Evolutionary conservation across 2,329 filamentous ascomycete genomes (phyloP).

Genomic region (Xylogone sp.): DNA sequence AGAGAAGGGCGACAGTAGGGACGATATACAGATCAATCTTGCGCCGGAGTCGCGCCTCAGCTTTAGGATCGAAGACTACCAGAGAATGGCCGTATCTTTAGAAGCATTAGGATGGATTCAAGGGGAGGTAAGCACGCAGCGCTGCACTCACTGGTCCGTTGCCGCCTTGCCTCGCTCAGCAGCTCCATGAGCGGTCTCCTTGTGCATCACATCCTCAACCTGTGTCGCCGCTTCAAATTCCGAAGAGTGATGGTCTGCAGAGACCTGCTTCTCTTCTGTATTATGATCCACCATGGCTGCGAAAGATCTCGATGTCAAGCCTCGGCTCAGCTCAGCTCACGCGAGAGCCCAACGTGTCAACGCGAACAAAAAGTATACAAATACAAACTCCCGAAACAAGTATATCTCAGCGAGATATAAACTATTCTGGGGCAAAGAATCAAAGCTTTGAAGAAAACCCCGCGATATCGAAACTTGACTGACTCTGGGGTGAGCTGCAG

Average conservation of each 20-base stretch:
- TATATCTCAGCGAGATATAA: too few relatives aligned
- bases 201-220: conserved; percentile 1
- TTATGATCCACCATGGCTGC: background rate
- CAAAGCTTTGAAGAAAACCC: too few relatives aligned
- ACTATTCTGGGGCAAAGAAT: too few relatives aligned
- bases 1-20: conserved; percentile 62
- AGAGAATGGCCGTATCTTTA: conserved; percentile 42
- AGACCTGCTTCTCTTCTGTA: conserved; percentile 3
- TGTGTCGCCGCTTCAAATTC: background rate
- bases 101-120: background rate
- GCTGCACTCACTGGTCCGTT: conserved; percentile 21
- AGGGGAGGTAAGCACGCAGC: background rate
- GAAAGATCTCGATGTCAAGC: too few relatives aligned
- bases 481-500: too few relatives aligned
- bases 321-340: too few relatives aligned
- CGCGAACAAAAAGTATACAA: too few relatives aligned
- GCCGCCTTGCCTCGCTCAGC: conserved; percentile 23
- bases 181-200: conserved; percentile 19
- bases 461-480: too few relatives aligned
- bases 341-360: too few relatives aligned
- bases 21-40: conserved; percentile 66
- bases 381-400: too few relatives aligned
- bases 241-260: background rate
- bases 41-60: conserved; percentile 52
- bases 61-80: conserved; percentile 51